phyloP scores from a whole-genome alignment of 2,329 filamentous ascomycete species.

The Ciborinia camelliae region DNA sequence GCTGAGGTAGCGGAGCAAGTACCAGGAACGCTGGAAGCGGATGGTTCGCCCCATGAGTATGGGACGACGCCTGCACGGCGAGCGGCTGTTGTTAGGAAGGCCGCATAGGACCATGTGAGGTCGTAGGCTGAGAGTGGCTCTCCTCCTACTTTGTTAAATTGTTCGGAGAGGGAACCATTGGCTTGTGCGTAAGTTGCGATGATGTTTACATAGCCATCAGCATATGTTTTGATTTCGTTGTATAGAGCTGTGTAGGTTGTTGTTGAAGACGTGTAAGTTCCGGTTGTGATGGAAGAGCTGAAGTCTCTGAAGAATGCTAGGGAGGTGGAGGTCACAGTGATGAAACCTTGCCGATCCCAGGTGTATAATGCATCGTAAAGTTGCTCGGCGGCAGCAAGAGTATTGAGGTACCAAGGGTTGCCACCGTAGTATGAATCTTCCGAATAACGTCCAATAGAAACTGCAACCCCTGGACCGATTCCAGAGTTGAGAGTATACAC shows the following conservation, averaged over 20 bases:
- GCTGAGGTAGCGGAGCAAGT: conserved; percentile 48
- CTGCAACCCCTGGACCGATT: conserved; percentile 55
- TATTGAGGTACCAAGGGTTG: conserved; percentile 79
- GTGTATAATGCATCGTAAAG: conserved; percentile 73
- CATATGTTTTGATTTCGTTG: conserved; percentile 60
- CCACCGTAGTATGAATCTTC: conserved; percentile 74
- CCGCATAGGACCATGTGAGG: conserved; percentile 71
- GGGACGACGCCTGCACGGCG: conserved; percentile 55
- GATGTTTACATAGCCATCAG: conserved; percentile 52
- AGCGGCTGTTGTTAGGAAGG: conserved; percentile 61
- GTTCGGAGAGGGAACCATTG: conserved; percentile 65
- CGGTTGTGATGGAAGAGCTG: conserved; percentile 53
- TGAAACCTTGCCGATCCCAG: conserved; percentile 60
- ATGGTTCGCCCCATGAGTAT: conserved; percentile 51
- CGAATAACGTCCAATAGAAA: conserved; percentile 63
- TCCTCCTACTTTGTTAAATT: conserved; percentile 56
- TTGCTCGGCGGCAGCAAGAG: conserved; percentile 74
- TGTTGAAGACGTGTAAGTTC: conserved; percentile 61
- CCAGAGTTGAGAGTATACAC: conserved; percentile 68
- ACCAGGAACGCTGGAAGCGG: conserved; percentile 48
- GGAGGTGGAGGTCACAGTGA: conserved; percentile 63
- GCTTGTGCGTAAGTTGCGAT: conserved; percentile 49
- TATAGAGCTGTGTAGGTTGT: conserved; percentile 61
- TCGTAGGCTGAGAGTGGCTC: conserved; percentile 60
- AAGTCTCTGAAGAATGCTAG: conserved; percentile 70